A percentile compares a stretch with the other conserved stretches of the same genome.
phyloP scores from a whole-genome alignment of 1,139 yeast species.

The Suhomyces yuchorum region DNA sequence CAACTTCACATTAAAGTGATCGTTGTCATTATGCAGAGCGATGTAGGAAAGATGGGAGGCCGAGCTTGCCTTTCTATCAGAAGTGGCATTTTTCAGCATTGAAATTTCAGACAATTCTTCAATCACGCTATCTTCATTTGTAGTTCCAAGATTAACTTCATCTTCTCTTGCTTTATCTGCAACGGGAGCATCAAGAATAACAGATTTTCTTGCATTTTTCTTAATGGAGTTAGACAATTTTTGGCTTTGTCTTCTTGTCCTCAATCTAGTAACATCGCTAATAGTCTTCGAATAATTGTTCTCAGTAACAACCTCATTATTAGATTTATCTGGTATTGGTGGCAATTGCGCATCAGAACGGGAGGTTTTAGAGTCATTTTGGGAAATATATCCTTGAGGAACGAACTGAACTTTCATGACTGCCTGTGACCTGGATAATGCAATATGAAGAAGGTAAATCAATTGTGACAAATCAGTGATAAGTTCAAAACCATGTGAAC shows the following conservation, averaged over 20 bases:
- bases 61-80: conserved; percentile 22
- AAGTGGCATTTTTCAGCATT: conserved; percentile 2
- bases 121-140: conserved; percentile 21
- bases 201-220: conserved; percentile 49
- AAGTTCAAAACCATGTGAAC: conserved; percentile 59
- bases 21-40: conserved; percentile 31
- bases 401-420: conserved; percentile 50
- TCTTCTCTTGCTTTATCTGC: conserved; percentile 47
- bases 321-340: not conserved
- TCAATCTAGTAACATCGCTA: conserved; percentile 73
- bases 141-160: conserved; percentile 14
- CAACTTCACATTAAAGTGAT: conserved; percentile 39
- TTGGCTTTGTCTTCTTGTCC: conserved; percentile 74
- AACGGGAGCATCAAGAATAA: conserved; percentile 55
- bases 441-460: conserved; percentile 77
- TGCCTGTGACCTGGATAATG: conserved; percentile 73
- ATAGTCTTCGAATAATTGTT: conserved; percentile 66
- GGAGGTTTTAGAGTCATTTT: conserved; percentile 10
- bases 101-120: conserved; percentile 18
- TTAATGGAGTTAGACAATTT: conserved; percentile 57
- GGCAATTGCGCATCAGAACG: conserved; percentile 10
- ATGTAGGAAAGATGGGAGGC: conserved; percentile 25
- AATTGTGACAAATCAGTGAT: conserved; percentile 75
- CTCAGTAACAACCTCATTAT: conserved; percentile 28
- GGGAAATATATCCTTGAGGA: not conserved